These are phyloP conservation scores for Camellia sinensis DNA, from an alignment of 148 eudicot species.

Conservation along the genomic window DNA sequence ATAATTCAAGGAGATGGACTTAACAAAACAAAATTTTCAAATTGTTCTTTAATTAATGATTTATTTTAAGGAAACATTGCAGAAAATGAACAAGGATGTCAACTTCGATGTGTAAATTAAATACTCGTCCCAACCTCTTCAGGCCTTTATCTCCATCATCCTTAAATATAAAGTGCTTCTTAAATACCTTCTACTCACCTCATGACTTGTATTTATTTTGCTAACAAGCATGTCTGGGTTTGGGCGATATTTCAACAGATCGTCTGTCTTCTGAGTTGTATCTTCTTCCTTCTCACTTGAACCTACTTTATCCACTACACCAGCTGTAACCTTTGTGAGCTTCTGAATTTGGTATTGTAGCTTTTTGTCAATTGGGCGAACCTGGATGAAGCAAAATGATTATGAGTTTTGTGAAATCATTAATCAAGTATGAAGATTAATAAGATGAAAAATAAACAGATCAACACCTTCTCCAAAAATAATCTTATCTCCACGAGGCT, in stretches of 20 bases:
- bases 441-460: background rate
- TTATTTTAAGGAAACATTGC: background rate
- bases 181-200: constrained; percentile 40
- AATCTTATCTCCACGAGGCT: constrained; percentile 86
- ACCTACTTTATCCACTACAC: constrained; percentile 33
- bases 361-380: constrained; percentile 91
- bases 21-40: background rate
- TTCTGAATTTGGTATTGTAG: constrained; percentile 79
- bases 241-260: constrained; percentile 66
- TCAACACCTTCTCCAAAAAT: constrained; percentile 78
- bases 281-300: constrained; percentile 40
- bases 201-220: constrained; percentile 39
- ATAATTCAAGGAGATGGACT: constrained; percentile 13
- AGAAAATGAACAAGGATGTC: background rate
- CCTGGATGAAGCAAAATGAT: constrained; percentile 34
- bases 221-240: constrained; percentile 67
- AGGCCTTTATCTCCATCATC: too few relatives aligned
- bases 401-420: background rate
- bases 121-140: too few relatives aligned
- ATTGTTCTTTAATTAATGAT: background rate
- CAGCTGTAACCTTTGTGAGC: constrained; percentile 44
- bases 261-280: constrained; percentile 46
- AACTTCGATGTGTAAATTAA: background rate
- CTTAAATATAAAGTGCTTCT: background rate
- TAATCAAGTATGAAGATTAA: background rate